Evolutionary conservation across 2,329 filamentous ascomycete genomes (phyloP), one percentile per base, ranked within the genome.

Genomic region (Pezicula radicicola): DNA sequence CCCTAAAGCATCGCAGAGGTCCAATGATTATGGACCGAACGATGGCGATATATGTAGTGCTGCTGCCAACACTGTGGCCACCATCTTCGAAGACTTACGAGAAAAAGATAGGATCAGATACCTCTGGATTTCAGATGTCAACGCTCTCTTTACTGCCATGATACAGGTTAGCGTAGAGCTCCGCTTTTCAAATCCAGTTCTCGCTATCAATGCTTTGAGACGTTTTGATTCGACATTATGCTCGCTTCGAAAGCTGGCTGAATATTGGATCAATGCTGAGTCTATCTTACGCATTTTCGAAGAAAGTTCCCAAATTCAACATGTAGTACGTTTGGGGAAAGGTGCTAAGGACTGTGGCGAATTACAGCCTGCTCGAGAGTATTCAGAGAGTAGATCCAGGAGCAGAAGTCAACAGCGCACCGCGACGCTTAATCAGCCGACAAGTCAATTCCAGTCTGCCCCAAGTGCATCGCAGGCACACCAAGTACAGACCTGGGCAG

Each of bases 41-140:
- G 72, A 74, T 53, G 70, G 71, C 9, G 72, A 73, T 53, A 74
- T 74, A 36, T 74, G 72, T 56, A 74, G 71, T 55, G 70, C 70
- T 21, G 71, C 71, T 15, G 72, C 72, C 2, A 69, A 70, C 13
- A 71, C 74, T 1, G 73, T 74, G 50, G 68, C 71, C 6, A 73
- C 70, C 3, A 74, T 74, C 28, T 73, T 74, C 39, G 72, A 74
- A 50, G 70, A 72, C 50, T 65, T 74, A 13, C 67, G 72, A 9
- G 55, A 72, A 18, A 70, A 71, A 35, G 68, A 72, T 50, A 63
- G 68, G 15, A 58, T 74, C 50, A 73, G 72, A 51, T 72, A 66
- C 55, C 61, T 74, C 9, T 74, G 72, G 72, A 70, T 71, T 49
- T 72, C 71, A 16, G 69, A 69, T 3, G 71, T 74, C 10, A 71